Conservation (phyloP, 2,329 filamentous ascomycete species). For the Ceratocystis cubensis region DNA sequence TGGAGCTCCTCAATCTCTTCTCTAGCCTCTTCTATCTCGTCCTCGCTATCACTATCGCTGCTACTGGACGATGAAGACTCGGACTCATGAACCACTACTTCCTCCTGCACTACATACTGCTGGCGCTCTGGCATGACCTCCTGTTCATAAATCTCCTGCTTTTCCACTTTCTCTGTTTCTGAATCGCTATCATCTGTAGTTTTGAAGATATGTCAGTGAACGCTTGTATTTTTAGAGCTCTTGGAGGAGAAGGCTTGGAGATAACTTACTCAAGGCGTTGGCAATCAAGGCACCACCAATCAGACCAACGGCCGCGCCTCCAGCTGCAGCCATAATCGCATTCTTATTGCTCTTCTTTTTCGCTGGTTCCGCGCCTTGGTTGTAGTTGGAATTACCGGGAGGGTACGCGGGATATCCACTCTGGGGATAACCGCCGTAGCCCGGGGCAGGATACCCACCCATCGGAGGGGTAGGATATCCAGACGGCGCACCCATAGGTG, state of each 20-base stretch:
- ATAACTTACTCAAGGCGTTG: constrained; percentile 40
- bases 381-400: constrained; percentile 22
- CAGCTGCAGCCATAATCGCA: constrained; percentile 46
- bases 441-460: constrained; percentile 23
- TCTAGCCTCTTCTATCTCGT: constrained; percentile 25
- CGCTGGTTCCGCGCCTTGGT: constrained; percentile 23
- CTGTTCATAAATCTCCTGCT: background rate
- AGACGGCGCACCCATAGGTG: background rate
- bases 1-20: constrained; percentile 3
- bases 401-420: constrained; percentile 24
- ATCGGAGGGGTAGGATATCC: constrained; percentile 15
- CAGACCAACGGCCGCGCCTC: constrained; percentile 45
- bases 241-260: too few relatives aligned
- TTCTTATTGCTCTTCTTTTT: constrained; percentile 38
- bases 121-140: background rate
- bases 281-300: constrained; percentile 46
- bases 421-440: constrained; percentile 20
- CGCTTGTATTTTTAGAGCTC: too few relatives aligned
- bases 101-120: background rate
- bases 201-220: background rate
- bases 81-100: background rate
- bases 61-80: background rate
- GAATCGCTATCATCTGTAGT: background rate
- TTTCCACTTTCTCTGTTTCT: background rate
- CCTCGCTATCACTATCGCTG: constrained; percentile 14